Evolutionary conservation across 2,329 filamentous ascomycete genomes (phyloP).

Genomic region (Phialemoniopsis sp.): DNA sequence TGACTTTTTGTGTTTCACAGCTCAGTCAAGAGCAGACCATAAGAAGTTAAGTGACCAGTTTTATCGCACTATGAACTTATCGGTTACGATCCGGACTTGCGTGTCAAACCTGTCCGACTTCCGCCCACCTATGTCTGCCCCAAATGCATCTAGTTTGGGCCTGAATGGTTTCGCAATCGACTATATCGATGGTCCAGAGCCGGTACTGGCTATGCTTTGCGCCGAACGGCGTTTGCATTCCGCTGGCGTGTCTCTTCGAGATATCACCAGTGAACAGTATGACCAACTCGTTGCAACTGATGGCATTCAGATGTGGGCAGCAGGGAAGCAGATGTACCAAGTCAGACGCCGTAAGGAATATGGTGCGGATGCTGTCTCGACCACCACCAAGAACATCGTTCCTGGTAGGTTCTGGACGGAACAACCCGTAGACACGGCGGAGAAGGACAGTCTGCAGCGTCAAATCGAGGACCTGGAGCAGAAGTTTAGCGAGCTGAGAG

Average conservation of each 20-base stretch:
- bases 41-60: conserved; percentile 65
- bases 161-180: conserved; percentile 80
- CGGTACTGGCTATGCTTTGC: conserved; percentile 86
- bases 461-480: conserved; percentile 38
- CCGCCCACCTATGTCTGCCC: conserved; percentile 44
- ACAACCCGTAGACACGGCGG: conserved; percentile 65
- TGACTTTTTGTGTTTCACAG: conserved; percentile 67
- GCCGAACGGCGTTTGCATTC: conserved; percentile 64
- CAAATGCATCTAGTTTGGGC: conserved; percentile 55
- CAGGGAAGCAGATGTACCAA: conserved; percentile 58
- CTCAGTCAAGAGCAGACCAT: conserved; percentile 73
- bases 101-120: conserved; percentile 50
- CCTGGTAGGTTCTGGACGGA: conserved; percentile 70
- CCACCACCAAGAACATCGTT: conserved; percentile 56
- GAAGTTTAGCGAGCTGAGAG: conserved; percentile 27
- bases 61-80: conserved; percentile 58
- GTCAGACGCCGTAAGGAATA: conserved; percentile 76
- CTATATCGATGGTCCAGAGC: conserved; percentile 72
- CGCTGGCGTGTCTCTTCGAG: conserved; percentile 59
- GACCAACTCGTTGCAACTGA: conserved; percentile 55
- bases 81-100: conserved; percentile 68
- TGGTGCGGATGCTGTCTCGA: conserved; percentile 68
- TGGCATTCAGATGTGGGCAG: conserved; percentile 65
- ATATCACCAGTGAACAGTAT: conserved; percentile 65
- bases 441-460: conserved; percentile 57